Evolutionary conservation across 2,329 filamentous ascomycete genomes (phyloP), one percentile per base, ranked within the genome.

Genomic region (Talaromyces verruculosus): DNA sequence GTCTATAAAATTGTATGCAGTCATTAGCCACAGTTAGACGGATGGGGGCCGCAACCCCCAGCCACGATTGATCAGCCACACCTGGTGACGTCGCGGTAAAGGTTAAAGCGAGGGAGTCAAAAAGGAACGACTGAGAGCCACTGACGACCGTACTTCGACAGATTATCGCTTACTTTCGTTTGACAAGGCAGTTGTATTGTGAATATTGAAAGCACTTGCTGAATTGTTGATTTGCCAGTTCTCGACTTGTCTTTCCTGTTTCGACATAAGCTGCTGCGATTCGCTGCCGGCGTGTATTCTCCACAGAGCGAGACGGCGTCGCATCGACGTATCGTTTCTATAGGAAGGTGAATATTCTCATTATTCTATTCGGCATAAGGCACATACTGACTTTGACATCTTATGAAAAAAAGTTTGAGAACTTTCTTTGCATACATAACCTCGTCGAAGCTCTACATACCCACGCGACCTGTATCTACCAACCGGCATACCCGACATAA

Each of bases 61-160:
- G 59, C 59, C 59, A 61, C 59, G 3, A 35, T 3, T 17, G 11
- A 28, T 37, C 28, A 61, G 59, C 59, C 59, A 61, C 59, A 61
- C 8, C 17, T 3, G 59, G 43, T 61, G 59, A 61, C 59, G 59
- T 61, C 43, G 58, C 58, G 58, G 58, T 25, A 8, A 35, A 47
- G 15, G 39, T 47, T 35, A 17, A 33, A 30, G 3, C 19, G 47
- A 51, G 3, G 13, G 49, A 53, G 28, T 53, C 49, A 19, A 4
- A 13, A 33, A 30, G 25, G 25, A 30, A 30, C 15, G 6, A 53
- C 1, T 15, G 2, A 33, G 49, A 55, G 51, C 51, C 51, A 55
- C 51, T 10, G 19, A 13, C n/a, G 28, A 33, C 17, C 35, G n/a
- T 30, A 19, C 30, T 3, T 11, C 30, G 51, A 19, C 51, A 17